Conservation (phyloP, 345 rosid species). For the Kandelia obovata region DNA sequence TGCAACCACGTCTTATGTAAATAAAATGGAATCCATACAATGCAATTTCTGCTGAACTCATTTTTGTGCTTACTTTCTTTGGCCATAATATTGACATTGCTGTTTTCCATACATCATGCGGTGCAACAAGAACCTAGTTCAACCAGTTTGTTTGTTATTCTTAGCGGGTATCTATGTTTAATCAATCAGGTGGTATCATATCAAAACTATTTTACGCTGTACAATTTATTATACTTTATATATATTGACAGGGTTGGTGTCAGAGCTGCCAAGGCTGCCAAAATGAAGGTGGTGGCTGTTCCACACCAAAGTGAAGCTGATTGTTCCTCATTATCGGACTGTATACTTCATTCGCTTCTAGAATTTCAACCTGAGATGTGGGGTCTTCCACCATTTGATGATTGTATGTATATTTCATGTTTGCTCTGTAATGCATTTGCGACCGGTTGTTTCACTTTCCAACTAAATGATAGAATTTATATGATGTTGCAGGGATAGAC, state of each 20-base stretch:
- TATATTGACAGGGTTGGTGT: conserved; percentile 37
- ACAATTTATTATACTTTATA: not conserved
- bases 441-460: not conserved
- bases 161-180: too few species aligned
- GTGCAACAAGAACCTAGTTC: too few species aligned
- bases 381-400: conserved; percentile 45
- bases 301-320: conserved; percentile 41
- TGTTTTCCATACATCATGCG: too few species aligned
- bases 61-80: too few species aligned
- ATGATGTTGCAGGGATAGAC: conserved; percentile 26
- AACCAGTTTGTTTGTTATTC: too few species aligned
- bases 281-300: conserved; percentile 42
- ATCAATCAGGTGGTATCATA: not conserved
- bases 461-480: too few species aligned
- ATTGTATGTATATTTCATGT: conserved; percentile 23
- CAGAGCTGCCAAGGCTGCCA: conserved; percentile 41
- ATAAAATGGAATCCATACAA: too few species aligned
- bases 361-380: conserved; percentile 40
- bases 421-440: not conserved
- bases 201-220: not conserved
- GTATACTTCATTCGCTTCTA: conserved; percentile 36
- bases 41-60: too few species aligned
- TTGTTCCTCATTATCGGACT: conserved; percentile 34
- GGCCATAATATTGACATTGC: too few species aligned
- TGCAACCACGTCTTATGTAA: too few species aligned